Base-by-base conservation (phyloP, 345 rosid genomes). In the Xanthoceras sorbifolium region DNA sequence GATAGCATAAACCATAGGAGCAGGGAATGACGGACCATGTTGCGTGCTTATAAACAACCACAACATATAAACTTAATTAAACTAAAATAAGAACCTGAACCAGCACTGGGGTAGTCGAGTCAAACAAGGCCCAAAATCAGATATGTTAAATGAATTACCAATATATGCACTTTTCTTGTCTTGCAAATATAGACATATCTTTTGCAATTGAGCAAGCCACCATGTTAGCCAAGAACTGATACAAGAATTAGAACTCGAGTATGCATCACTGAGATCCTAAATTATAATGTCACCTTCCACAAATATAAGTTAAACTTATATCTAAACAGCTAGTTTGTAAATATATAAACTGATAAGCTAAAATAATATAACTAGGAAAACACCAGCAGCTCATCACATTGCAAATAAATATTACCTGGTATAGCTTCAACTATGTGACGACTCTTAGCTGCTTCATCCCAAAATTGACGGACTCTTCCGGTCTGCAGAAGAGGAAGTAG, bases 381-480 rank as follows among this genome's bases (percentile, higher is more conserved):
- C 20, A 55, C 64, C 2, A 46, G 69, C 4, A 62, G 28, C 25
- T 15, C 17, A 52, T 8, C 1, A n/a, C 64, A 73, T 52, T 20
- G 7, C n/a, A 72, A 50, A 31, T 60, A 26, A 48, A 73, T 38
- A 71, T 76, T 82, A 96, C 99, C 98, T 77, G 97, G 95, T 64
- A 96, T 97, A 73, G 89, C 85, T 85, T 96, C 99, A n/a, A 94
- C 87, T 67, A 96, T 84, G 81, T 92, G 92, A 75, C 89, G 97
- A 78, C 85, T 90, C 91, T 96, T 93, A 60, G 97, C 87, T 23
- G 94, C 94, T 85, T 92, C 99, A 81, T 92, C 99, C 98, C 98
- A 94, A 84, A 97, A 92, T 78, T 90, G 97, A 67, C 80, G 85
- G 78, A 97, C 89, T 85, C 97, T 92, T 83, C 97, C 98, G 5